A percentile compares a stretch with the other conserved stretches of the same genome.
These are phyloP conservation scores for Solanum aculeatissimum DNA, from an alignment of 305 asterid species.

Conservation along the genomic window DNA sequence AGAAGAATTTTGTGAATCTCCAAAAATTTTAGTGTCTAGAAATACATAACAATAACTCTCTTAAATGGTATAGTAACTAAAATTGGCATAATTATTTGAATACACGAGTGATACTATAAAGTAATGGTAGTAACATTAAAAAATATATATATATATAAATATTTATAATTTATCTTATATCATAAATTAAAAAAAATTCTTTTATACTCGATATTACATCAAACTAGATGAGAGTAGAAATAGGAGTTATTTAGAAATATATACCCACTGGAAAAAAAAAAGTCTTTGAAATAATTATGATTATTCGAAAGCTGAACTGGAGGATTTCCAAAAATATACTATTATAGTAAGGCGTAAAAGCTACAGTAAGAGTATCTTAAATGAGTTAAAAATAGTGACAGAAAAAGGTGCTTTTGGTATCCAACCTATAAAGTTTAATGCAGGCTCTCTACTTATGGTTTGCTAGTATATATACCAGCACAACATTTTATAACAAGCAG, in stretches of 20 bases:
- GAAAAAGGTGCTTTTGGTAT: background rate
- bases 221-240: too few relatives aligned
- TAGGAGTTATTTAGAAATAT: background rate
- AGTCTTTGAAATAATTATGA: background rate
- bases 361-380: background rate
- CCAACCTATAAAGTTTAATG: too few relatives aligned
- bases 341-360: too few relatives aligned
- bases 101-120: background rate
- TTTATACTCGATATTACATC: too few relatives aligned
- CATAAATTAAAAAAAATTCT: too few relatives aligned
- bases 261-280: background rate
- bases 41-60: too few relatives aligned
- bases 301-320: background rate
- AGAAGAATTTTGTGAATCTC: too few relatives aligned
- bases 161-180: too few relatives aligned
- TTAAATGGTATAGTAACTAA: too few relatives aligned
- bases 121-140: background rate
- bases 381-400: background rate
- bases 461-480: background rate
- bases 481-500: background rate
- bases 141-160: too few relatives aligned
- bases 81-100: background rate
- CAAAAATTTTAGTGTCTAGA: too few relatives aligned
- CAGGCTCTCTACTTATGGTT: background rate
- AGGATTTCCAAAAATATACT: background rate